A percentile compares a stretch with the other conserved stretches of the same genome.
Conservation (phyloP, 2,329 filamentous ascomycete species). For the Diaporthe helianthi region DNA sequence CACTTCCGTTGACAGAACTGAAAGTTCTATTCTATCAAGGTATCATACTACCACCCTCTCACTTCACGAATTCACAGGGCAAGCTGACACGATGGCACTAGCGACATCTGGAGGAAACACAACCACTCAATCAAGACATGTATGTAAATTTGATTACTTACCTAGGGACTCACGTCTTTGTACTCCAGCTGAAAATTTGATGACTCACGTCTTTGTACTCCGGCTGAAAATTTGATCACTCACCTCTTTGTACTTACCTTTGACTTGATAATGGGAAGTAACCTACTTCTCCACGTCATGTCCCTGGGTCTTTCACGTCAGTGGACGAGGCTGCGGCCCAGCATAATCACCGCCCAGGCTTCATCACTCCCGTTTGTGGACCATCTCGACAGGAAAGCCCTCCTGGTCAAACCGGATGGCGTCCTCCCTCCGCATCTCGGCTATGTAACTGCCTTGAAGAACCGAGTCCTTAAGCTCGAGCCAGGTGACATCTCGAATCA, state of each 20-base stretch:
- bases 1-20: too few species aligned
- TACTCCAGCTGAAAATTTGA: background rate
- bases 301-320: too few species aligned
- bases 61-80: too few species aligned
- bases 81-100: too few species aligned
- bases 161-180: too few species aligned
- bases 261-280: background rate
- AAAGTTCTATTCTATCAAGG: too few species aligned
- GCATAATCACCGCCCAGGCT: background rate
- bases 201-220: background rate
- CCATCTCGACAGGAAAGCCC: background rate
- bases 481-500: background rate
- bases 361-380: background rate
- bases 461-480: background rate
- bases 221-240: background rate
- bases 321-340: background rate
- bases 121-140: too few species aligned
- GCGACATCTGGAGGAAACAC: too few species aligned
- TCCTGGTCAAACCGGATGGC: background rate
- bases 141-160: background rate
- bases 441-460: background rate
- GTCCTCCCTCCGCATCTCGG: conserved; percentile 1
- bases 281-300: too few species aligned
- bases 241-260: background rate
- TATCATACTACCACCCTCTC: too few species aligned